Evolutionary conservation across 441 rosid species (phyloP).

Genomic region (Populus hybrid): DNA sequence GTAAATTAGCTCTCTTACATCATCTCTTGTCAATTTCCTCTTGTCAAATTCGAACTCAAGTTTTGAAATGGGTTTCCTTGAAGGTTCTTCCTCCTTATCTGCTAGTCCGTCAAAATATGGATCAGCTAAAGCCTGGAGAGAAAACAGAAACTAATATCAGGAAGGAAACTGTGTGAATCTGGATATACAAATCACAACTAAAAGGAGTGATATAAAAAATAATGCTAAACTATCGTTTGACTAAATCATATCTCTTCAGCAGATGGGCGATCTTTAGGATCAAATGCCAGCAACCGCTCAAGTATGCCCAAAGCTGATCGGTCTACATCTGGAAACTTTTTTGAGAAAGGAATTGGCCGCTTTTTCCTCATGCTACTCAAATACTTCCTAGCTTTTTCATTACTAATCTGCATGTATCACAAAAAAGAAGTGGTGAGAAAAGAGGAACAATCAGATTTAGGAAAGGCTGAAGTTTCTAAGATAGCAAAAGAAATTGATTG

Average conservation of each 20-base stretch:
- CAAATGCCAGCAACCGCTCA: constrained; percentile 81
- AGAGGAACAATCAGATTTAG: constrained; percentile 6
- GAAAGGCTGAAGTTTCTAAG: constrained; percentile 2
- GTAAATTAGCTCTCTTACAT: constrained; percentile 85
- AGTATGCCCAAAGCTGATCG: constrained; percentile 75
- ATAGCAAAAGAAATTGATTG: constrained; percentile 19
- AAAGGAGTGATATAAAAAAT: not conserved
- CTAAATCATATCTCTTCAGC: constrained; percentile 72
- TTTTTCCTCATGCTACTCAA: constrained; percentile 75
- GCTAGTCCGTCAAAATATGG: constrained; percentile 82
- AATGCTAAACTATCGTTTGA: constrained; percentile 4
- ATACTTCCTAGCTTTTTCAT: constrained; percentile 93
- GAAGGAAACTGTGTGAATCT: constrained; percentile 6
- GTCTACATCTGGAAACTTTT: constrained; percentile 69
- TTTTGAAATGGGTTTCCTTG: constrained; percentile 81
- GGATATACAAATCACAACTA: not conserved
- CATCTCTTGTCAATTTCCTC: constrained; percentile 41
- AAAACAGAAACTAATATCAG: constrained; percentile 16
- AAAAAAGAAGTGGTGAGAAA: constrained; percentile 23
- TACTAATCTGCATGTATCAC: constrained; percentile 64
- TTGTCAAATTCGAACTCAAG: constrained; percentile 69
- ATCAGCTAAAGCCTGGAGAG: constrained; percentile 78
- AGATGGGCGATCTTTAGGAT: constrained; percentile 89
- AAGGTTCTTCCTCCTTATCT: constrained; percentile 66
- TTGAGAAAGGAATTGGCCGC: constrained; percentile 67